Evolutionary conservation across 2,329 filamentous ascomycete species (phyloP).

Genomic region (Alternaria triticimaculans): DNA sequence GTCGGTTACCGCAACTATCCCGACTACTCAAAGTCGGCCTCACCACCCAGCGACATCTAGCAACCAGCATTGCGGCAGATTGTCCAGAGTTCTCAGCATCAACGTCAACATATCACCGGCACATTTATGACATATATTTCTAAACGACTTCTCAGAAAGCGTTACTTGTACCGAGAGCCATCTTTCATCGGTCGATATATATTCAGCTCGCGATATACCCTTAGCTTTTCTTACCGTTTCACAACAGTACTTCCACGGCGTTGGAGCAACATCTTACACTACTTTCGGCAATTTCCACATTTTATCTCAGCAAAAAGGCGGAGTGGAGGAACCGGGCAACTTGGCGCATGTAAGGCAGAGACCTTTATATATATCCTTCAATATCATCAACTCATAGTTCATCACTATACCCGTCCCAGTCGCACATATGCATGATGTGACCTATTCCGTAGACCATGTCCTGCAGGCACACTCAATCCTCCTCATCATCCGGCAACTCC

Average conservation of each 20-base stretch:
- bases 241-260: neutral
- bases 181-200: neutral
- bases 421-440: too few species aligned
- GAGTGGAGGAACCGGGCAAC: neutral
- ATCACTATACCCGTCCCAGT: neutral
- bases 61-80: fast-evolving
- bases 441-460: too few species aligned
- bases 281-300: neutral
- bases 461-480: too few species aligned
- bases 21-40: fast-evolving
- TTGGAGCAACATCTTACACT: neutral
- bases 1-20: neutral
- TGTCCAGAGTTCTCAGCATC: neutral
- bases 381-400: neutral
- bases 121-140: neutral
- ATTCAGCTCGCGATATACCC: neutral
- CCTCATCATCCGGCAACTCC: conserved; percentile 65
- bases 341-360: neutral
- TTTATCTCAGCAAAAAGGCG: neutral
- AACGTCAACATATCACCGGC: neutral
- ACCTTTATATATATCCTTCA: neutral
- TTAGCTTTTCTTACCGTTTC: neutral
- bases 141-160: neutral
- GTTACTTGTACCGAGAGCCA: neutral
- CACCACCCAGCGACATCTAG: neutral